Conservation (phyloP, 495 filamentous ascomycete species). For the Hypomontagnella monticulosa region DNA sequence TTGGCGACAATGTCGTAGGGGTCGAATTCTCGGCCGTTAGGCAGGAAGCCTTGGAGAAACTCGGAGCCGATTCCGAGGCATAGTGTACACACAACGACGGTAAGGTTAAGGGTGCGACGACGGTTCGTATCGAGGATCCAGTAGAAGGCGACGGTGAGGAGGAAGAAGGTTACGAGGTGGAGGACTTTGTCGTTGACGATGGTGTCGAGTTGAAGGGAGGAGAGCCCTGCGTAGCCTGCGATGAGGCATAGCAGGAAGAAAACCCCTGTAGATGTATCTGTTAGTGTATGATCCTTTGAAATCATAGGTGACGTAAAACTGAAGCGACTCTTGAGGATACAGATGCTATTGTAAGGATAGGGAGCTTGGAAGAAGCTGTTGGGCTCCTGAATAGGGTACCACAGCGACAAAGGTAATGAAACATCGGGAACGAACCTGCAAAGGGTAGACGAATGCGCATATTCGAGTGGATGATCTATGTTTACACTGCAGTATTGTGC, state of each 20-base stretch:
- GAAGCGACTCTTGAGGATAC: conserved; percentile 5
- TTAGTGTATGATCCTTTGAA: conserved; percentile 12
- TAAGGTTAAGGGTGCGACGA: conserved; percentile 83
- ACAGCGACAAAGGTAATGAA: conserved; percentile 7
- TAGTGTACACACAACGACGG: conserved; percentile 79
- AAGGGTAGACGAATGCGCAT: conserved; percentile 61
- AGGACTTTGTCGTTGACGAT: conserved; percentile 86
- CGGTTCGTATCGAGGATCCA: conserved; percentile 94
- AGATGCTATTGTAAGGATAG: not conserved
- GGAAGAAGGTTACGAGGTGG: conserved; percentile 89
- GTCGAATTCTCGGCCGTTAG: conserved; percentile 86
- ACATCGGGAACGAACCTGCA: conserved; percentile 62
- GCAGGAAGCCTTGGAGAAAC: conserved; percentile 80
- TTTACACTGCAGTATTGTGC: conserved; percentile 22
- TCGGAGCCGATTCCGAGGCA: conserved; percentile 84
- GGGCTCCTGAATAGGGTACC: not conserved
- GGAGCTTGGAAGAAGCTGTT: not conserved
- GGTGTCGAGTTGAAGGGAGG: conserved; percentile 63
- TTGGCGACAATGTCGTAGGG: conserved; percentile 88
- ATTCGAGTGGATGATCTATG: conserved; percentile 22
- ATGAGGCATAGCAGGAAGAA: conserved; percentile 81
- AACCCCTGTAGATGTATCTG: conserved; percentile 60
- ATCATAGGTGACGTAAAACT: conserved; percentile 5
- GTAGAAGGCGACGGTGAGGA: conserved; percentile 89
- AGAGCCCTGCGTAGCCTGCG: conserved; percentile 81